A percentile compares a stretch with the other conserved stretches of the same genome.
Evolutionary conservation across 495 filamentous ascomycete genomes (phyloP).

Genomic region (Choiromyces venosus): DNA sequence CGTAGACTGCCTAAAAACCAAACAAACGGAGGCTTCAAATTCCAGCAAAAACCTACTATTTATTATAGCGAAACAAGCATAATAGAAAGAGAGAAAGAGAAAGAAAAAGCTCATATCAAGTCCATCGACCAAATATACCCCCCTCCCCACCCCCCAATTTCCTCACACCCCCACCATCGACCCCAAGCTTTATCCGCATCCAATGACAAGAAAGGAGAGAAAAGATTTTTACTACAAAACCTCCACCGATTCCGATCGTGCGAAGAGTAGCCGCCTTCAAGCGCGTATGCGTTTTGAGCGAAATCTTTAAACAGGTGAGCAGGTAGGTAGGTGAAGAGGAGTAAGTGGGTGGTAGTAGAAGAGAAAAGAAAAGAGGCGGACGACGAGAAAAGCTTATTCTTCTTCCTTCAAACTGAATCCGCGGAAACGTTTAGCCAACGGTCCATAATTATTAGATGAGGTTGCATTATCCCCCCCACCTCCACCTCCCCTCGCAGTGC

Average conservation of each 20-base stretch:
- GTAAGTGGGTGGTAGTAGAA: too few relatives aligned
- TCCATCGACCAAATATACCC: background rate
- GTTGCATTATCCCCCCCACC: conserved; percentile 42
- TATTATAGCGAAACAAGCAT: background rate
- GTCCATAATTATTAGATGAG: conserved; percentile 42
- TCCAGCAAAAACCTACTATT: background rate
- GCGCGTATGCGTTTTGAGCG: background rate
- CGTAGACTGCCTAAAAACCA: background rate
- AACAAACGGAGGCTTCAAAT: background rate
- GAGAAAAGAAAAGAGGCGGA: background rate
- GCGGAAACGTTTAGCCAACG: conserved; percentile 98
- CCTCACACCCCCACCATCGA: background rate
- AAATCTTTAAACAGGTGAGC: background rate
- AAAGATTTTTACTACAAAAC: background rate
- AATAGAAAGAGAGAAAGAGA: background rate
- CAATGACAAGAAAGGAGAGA: background rate
- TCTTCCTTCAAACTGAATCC: conserved; percentile 80
- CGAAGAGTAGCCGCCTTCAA: background rate
- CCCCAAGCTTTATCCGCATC: too few relatives aligned
- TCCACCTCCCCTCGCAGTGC: conserved; percentile 50
- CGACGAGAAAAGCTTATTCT: background rate
- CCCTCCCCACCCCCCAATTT: background rate
- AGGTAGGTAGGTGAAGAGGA: background rate
- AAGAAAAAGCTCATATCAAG: background rate
- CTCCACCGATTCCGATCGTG: background rate